These are phyloP conservation scores for Stagonosporopsis rhizophila DNA, from an alignment of 2,329 filamentous ascomycete species.

Conservation along the genomic window DNA sequence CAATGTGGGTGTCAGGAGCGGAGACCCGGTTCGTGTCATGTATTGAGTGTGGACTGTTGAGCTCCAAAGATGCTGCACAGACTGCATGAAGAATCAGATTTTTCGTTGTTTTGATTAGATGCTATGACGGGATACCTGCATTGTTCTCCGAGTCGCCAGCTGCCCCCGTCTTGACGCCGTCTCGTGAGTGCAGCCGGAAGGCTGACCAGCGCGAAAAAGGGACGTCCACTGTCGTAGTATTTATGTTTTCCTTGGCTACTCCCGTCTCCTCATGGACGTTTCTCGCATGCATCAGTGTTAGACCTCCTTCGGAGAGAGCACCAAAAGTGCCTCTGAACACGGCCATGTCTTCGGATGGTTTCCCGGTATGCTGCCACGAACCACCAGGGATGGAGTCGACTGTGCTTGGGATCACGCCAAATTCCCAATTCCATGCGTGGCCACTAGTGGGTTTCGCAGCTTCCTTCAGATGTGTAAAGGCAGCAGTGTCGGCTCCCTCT, in stretches of 20 bases:
- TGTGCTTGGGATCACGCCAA: conserved; percentile 56
- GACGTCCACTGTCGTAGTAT: conserved; percentile 57
- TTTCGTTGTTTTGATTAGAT: not conserved
- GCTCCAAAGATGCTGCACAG: not conserved
- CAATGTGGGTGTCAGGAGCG: not conserved
- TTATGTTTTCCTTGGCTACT: conserved; percentile 10
- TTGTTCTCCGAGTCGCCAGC: not conserved
- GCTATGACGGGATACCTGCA: conserved; percentile 8
- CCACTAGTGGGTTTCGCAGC: not conserved
- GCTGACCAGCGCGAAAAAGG: conserved; percentile 52
- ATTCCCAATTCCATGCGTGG: conserved; percentile 33
- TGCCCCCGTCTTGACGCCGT: not conserved
- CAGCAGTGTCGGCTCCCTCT: not conserved
- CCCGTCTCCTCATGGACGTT: not conserved
- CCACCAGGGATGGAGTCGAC: conserved; percentile 47
- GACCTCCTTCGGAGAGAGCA: conserved; percentile 66
- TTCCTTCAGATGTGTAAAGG: conserved; percentile 1
- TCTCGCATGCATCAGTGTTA: conserved; percentile 32
- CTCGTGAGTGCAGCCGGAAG: conserved; percentile 1
- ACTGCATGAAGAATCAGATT: conserved; percentile 14
- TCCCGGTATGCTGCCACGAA: conserved; percentile 27
- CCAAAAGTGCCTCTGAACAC: conserved; percentile 61
- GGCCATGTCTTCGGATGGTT: conserved; percentile 22
- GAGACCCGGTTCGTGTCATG: not conserved
- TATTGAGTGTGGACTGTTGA: not conserved